A percentile compares a stretch with the other conserved stretches of the same genome.
phyloP scores from a whole-genome alignment of 2,329 filamentous ascomycete species.

The Emmonsiellopsis sp. region DNA sequence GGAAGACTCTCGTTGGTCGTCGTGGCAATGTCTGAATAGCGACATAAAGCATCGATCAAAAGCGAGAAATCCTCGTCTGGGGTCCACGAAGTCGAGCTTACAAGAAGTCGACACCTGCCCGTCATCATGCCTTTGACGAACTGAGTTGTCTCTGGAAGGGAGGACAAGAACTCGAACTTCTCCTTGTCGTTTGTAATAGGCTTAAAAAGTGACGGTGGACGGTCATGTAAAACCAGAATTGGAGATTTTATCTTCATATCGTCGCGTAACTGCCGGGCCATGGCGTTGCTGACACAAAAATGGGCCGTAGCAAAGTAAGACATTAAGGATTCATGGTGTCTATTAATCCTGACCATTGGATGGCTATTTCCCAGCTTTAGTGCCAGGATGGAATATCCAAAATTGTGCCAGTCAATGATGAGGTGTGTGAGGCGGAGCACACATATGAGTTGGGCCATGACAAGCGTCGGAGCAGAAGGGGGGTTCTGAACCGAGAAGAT shows the following conservation, averaged over 20 bases:
- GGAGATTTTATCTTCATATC: conserved; percentile 58
- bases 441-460: conserved; percentile 62
- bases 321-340: conserved; percentile 65
- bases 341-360: conserved; percentile 67
- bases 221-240: conserved; percentile 70
- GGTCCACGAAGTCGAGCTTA: conserved; percentile 96
- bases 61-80: conserved; percentile 90
- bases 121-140: conserved; percentile 51
- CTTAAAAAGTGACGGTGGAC: conserved; percentile 73
- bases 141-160: conserved; percentile 54
- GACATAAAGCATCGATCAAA: conserved; percentile 69
- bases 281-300: conserved; percentile 81
- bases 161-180: conserved; percentile 52
- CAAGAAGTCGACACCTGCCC: conserved; percentile 58
- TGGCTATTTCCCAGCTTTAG: conserved; percentile 54
- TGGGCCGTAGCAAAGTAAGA: conserved; percentile 62
- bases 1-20: conserved; percentile 45
- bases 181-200: conserved; percentile 47
- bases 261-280: conserved; percentile 62
- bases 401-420: conserved; percentile 98
- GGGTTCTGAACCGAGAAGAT: conserved; percentile 56
- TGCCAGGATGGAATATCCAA: conserved; percentile 86
- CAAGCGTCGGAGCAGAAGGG: conserved; percentile 84
- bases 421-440: conserved; percentile 70
- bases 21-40: conserved; percentile 52